Conservation (phyloP, 768 basidiomycete species). For the Leucosporidium yakuticum region DNA sequence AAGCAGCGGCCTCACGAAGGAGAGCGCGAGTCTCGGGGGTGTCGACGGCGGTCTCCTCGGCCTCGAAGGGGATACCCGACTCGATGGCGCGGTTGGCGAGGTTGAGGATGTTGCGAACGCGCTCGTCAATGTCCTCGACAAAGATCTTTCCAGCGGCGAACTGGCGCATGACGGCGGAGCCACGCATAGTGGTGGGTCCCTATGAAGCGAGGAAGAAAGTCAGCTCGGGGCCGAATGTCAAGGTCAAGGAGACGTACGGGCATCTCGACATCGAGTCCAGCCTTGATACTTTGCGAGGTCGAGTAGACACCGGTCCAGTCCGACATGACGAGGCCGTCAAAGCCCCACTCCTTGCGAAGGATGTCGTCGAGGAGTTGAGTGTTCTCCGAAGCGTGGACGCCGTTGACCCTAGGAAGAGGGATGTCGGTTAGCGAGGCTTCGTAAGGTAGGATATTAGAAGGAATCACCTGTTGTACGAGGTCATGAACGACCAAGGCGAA, state of each 20-base stretch:
- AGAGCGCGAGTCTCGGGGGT: conserved; percentile 47
- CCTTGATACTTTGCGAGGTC: conserved; percentile 40
- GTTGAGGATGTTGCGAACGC: conserved; percentile 44
- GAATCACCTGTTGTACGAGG: conserved; percentile 22
- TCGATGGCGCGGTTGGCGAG: conserved; percentile 46
- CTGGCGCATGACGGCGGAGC: conserved; percentile 24
- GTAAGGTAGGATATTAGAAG: too few species aligned
- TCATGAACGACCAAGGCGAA: conserved; percentile 10
- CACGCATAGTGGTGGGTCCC: conserved; percentile 46
- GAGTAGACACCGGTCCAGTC: conserved; percentile 39
- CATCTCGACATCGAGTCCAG: conserved; percentile 41
- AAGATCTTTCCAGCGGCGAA: conserved; percentile 41
- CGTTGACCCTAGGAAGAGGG: conserved; percentile 41
- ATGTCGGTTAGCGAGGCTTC: too few species aligned
- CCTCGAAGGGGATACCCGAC: conserved; percentile 56
- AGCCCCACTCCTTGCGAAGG: conserved; percentile 42
- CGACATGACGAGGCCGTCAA: conserved; percentile 43
- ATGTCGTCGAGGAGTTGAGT: conserved; percentile 39
- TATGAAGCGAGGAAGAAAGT: background rate
- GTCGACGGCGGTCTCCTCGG: conserved; percentile 47
- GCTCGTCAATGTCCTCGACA: conserved; percentile 49
- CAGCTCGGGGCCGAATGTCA: background rate
- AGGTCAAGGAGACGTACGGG: conserved; percentile 3
- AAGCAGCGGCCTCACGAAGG: conserved; percentile 46
- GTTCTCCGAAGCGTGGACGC: conserved; percentile 41